Conservation (phyloP, 306 rosid species). For the Prunus fruticosa region DNA sequence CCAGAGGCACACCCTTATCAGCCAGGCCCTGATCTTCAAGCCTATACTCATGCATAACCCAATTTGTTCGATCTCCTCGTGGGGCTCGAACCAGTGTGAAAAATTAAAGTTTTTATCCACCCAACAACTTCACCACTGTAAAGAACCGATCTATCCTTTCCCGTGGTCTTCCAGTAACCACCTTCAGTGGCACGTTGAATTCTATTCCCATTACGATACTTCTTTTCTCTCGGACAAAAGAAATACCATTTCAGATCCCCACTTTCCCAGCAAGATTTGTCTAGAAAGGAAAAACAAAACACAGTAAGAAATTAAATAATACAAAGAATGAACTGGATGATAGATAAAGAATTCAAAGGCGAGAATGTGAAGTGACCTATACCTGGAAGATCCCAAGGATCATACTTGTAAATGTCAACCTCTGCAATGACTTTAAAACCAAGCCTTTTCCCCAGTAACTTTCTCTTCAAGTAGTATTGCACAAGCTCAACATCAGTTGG, state of each 20-base stretch:
- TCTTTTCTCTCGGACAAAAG: slow-evolving; percentile 56
- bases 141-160: slow-evolving; percentile 47
- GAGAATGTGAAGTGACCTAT: background rate
- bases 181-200: slow-evolving; percentile 48
- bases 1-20: slow-evolving; percentile 43
- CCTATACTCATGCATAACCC: slow-evolving; percentile 90
- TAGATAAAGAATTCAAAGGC: background rate
- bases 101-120: slow-evolving; percentile 58
- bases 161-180: slow-evolving; percentile 83
- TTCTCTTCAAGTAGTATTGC: slow-evolving; percentile 53
- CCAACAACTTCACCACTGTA: slow-evolving; percentile 49
- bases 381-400: slow-evolving; percentile 91
- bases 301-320: background rate
- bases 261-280: slow-evolving; percentile 34
- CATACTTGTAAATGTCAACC: slow-evolving; percentile 55
- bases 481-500: slow-evolving; percentile 67
- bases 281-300: slow-evolving; percentile 28
- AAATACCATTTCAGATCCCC: slow-evolving; percentile 74
- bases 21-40: slow-evolving; percentile 41
- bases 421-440: slow-evolving; percentile 40
- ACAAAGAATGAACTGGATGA: background rate
- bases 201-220: slow-evolving; percentile 57
- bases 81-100: slow-evolving; percentile 55
- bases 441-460: slow-evolving; percentile 40
- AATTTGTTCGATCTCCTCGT: slow-evolving; percentile 60